phyloP scores from a whole-genome alignment of 176 grass and related monocot species.

The Phragmites australis region DNA sequence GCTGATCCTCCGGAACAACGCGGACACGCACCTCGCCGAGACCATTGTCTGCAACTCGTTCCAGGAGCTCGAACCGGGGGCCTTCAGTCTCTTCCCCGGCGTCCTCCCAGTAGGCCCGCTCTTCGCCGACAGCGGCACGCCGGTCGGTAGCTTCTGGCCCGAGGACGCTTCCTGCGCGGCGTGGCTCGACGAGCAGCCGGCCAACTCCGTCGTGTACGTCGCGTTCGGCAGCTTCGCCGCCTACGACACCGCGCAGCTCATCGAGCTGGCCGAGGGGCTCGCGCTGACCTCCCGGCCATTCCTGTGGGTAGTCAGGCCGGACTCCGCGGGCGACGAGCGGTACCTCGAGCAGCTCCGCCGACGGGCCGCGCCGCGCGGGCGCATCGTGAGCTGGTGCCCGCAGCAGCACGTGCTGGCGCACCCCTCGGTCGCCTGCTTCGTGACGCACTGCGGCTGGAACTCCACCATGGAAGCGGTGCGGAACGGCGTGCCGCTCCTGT shows the following conservation, averaged over 20 bases:
- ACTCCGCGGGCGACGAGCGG: conserved; percentile 25
- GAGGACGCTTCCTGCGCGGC: conserved; percentile 47
- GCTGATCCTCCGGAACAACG: conserved; percentile 44
- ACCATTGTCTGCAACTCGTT: conserved; percentile 53
- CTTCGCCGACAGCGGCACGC: conserved; percentile 6
- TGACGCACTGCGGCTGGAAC: conserved; percentile 82
- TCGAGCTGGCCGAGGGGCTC: conserved; percentile 67
- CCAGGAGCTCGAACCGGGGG: conserved; percentile 49
- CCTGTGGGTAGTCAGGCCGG: conserved; percentile 63
- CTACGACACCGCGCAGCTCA: conserved; percentile 46
- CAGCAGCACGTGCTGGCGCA: conserved; percentile 65
- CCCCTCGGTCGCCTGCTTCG: conserved; percentile 52
- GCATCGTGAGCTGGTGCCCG: conserved; percentile 63
- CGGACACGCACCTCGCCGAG: conserved; percentile 45
- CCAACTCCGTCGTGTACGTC: conserved; percentile 64
- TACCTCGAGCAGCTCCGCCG: conserved; percentile 13
- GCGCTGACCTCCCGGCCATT: conserved; percentile 50
- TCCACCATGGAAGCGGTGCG: conserved; percentile 44
- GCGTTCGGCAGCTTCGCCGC: conserved; percentile 71
- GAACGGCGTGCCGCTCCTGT: conserved; percentile 54
- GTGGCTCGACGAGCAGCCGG: conserved; percentile 53
- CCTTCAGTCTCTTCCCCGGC: conserved; percentile 31
- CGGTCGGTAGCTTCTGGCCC: conserved; percentile 51
- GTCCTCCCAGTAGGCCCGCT: conserved; percentile 58
- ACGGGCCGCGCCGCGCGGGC: conserved; percentile 39